These are phyloP conservation scores for Aureobasidium subglaciale DNA, from an alignment of 2,329 filamentous ascomycete species.

Conservation along the genomic window DNA sequence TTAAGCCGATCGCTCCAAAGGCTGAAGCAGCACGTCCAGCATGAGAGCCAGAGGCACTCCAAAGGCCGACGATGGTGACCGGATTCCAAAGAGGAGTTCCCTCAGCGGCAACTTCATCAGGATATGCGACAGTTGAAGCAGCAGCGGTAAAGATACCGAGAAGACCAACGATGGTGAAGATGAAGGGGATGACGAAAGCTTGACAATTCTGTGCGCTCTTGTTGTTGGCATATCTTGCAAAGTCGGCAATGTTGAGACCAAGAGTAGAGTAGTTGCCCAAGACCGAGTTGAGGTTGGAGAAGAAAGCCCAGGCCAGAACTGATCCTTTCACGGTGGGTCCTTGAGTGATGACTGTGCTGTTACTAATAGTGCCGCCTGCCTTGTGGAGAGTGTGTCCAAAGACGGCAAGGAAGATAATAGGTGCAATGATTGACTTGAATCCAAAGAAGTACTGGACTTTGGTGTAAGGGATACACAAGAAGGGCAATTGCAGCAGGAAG, in stretches of 20 bases:
- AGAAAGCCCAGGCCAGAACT: constrained; percentile 25
- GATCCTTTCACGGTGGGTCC: constrained; percentile 22
- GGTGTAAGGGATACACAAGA: constrained; percentile 20
- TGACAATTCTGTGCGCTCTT: constrained; percentile 19
- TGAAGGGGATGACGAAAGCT: constrained; percentile 21
- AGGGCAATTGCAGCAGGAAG: constrained; percentile 20
- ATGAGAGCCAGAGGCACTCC: constrained; percentile 17
- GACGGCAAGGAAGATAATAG: constrained; percentile 22
- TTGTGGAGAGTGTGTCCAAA: constrained; percentile 18
- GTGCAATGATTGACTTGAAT: constrained; percentile 18
- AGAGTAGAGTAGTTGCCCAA: constrained; percentile 22
- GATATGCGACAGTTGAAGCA: constrained; percentile 19
- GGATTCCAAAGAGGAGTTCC: constrained; percentile 20
- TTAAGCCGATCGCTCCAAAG: constrained; percentile 20
- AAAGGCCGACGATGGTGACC: constrained; percentile 21
- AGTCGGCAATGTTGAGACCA: constrained; percentile 23
- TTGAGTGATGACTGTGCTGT: constrained; percentile 19
- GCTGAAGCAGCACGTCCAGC: constrained; percentile 21
- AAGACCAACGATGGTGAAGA: constrained; percentile 24
- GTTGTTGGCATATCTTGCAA: constrained; percentile 19
- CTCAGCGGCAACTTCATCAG: constrained; percentile 15
- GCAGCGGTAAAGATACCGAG: constrained; percentile 26
- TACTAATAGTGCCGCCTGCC: constrained; percentile 20
- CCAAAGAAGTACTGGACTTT: constrained; percentile 22
- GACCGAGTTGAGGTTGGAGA: constrained; percentile 27